These are phyloP conservation scores for Phaseolus lunatus DNA, from an alignment of 306 rosid species.

Conservation along the genomic window DNA sequence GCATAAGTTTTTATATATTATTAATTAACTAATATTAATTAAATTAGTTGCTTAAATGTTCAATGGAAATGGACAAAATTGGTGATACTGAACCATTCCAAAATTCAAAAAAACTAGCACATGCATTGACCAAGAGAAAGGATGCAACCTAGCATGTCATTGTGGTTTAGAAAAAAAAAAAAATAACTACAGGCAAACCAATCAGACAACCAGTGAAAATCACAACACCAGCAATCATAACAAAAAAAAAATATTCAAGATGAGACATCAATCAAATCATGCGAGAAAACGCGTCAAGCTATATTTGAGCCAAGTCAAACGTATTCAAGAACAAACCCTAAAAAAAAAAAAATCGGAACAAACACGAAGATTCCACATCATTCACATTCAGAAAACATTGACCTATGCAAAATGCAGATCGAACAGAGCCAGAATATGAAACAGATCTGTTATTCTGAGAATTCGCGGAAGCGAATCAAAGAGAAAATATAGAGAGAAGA, in stretches of 20 bases:
- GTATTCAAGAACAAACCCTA: not conserved
- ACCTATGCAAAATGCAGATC: not conserved
- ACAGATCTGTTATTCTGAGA: constrained; percentile 14
- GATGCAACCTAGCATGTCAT: too few relatives aligned
- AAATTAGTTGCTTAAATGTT: not conserved
- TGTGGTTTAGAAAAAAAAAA: too few relatives aligned
- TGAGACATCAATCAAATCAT: not conserved
- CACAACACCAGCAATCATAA: constrained; percentile 1
- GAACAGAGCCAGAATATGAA: not conserved
- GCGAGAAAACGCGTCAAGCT: not conserved
- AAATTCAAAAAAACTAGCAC: not conserved
- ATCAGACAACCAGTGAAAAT: not conserved
- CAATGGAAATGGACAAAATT: not conserved
- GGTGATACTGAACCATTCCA: too few relatives aligned
- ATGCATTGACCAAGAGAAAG: constrained; percentile 5
- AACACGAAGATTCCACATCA: not conserved
- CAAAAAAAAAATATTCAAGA: not conserved
- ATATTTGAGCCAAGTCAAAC: not conserved
- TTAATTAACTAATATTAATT: not conserved
- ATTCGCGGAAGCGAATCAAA: not conserved
- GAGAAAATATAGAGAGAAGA: not conserved
- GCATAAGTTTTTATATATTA: constrained; percentile 12
- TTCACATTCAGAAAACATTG: not conserved
- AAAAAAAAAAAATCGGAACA: constrained; percentile 12
- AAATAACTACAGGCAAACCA: not conserved